phyloP scores from a whole-genome alignment of 1,284 basidiomycete species.

The Microbotryum silenes-acaulis region DNA sequence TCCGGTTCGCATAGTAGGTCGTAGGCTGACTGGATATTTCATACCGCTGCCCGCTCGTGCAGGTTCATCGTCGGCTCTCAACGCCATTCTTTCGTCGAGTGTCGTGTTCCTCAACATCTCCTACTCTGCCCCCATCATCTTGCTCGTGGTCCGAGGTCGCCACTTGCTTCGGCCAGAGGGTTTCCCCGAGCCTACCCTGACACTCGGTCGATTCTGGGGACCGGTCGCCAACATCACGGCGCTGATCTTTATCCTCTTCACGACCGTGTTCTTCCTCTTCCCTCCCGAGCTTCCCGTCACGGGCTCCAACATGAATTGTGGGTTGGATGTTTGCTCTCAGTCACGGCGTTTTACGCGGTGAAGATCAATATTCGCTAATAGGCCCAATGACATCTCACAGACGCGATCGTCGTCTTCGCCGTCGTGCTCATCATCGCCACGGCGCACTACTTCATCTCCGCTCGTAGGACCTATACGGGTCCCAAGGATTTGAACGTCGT shows the following conservation, averaged over 20 bases:
- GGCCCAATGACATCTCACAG: conserved; percentile 12
- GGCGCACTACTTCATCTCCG: conserved; percentile 41
- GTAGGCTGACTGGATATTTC: conserved; percentile 31
- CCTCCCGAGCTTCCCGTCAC: conserved; percentile 44
- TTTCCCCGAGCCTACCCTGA: conserved; percentile 37
- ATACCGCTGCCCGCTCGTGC: conserved; percentile 42
- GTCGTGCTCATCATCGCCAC: conserved; percentile 35
- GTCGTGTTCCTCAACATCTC: conserved; percentile 46
- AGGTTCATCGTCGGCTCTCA: conserved; percentile 49
- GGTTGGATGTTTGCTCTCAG: conserved; percentile 12
- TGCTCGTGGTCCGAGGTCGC: conserved; percentile 44
- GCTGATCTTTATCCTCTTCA: conserved; percentile 43
- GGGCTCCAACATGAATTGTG: conserved; percentile 45
- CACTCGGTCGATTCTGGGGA: conserved; percentile 35
- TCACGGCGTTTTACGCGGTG: conserved; percentile 11
- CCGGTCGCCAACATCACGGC: conserved; percentile 42
- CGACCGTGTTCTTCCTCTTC: conserved; percentile 48
- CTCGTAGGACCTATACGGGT: conserved; percentile 41
- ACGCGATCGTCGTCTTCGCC: conserved; percentile 29
- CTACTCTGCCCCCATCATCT: conserved; percentile 43
- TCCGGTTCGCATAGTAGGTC: too few species aligned
- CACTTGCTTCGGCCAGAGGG: conserved; percentile 38
- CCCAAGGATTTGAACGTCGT: conserved; percentile 47
- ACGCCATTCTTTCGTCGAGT: conserved; percentile 43
- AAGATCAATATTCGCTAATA: not conserved